phyloP scores from a whole-genome alignment of 768 basidiomycete genomes.

The Boletellus sp. region DNA sequence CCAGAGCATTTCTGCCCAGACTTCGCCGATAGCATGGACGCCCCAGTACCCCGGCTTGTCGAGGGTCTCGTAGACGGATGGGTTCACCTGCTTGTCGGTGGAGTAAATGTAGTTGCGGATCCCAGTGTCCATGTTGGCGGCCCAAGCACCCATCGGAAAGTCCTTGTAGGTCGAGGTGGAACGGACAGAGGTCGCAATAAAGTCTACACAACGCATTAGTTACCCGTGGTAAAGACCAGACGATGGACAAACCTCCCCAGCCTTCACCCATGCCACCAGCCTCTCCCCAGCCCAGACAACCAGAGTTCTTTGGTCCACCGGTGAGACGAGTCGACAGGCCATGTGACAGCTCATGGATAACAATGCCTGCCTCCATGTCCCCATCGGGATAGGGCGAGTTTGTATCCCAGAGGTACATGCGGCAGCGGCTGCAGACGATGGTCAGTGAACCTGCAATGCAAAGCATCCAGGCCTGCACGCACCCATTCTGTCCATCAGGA shows the following conservation, averaged over 20 bases:
- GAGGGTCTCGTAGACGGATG: slow-evolving; percentile 90
- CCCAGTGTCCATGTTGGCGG: slow-evolving; percentile 68
- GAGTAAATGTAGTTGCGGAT: slow-evolving; percentile 92
- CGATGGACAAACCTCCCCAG: slow-evolving; percentile 66
- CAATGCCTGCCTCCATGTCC: slow-evolving; percentile 94
- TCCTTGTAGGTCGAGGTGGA: slow-evolving; percentile 69
- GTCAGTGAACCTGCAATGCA: neutral
- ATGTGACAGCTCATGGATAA: slow-evolving; percentile 87
- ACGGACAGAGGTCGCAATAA: slow-evolving; percentile 83
- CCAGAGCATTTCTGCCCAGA: slow-evolving; percentile 93
- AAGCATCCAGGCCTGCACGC: slow-evolving; percentile 1
- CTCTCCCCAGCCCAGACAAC: slow-evolving; percentile 95
- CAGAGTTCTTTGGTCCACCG: slow-evolving; percentile 89
- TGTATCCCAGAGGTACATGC: slow-evolving; percentile 97
- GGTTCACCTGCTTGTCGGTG: slow-evolving; percentile 72
- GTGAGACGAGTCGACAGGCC: slow-evolving; percentile 93
- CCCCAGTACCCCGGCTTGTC: slow-evolving; percentile 95
- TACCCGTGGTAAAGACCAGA: neutral
- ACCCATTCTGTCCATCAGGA: slow-evolving; percentile 79
- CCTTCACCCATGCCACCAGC: slow-evolving; percentile 97
- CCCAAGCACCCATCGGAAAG: slow-evolving; percentile 95
- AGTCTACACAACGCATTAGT: slow-evolving; percentile 43
- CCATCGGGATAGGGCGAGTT: slow-evolving; percentile 90
- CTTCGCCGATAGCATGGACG: slow-evolving; percentile 88
- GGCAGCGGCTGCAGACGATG: slow-evolving; percentile 52